Evolutionary conservation across 2,329 filamentous ascomycete species (phyloP).

Genomic region (Paecilomyces sp.): DNA sequence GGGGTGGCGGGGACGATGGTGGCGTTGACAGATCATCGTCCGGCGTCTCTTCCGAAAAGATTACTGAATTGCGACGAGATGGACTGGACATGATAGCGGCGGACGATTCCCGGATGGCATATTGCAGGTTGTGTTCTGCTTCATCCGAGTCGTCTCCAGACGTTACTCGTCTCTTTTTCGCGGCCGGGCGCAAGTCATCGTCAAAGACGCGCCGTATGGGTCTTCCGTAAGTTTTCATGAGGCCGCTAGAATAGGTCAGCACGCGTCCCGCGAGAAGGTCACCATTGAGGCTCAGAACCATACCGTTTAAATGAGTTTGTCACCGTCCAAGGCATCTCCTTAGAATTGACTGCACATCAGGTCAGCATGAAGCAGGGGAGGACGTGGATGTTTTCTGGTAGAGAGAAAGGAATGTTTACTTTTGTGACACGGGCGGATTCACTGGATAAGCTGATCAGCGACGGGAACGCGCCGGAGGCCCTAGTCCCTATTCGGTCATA

Average conservation of each 20-base stretch:
- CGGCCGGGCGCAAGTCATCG: constrained; percentile 34
- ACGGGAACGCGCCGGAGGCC: constrained; percentile 17
- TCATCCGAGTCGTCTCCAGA: constrained; percentile 30
- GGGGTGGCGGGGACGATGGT: constrained; percentile 46
- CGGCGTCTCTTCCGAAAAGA: constrained; percentile 35
- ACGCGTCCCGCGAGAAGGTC: neutral
- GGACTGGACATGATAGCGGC: constrained; percentile 39
- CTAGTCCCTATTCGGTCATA: constrained; percentile 23
- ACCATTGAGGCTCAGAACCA: constrained; percentile 5
- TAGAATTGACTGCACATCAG: constrained; percentile 4
- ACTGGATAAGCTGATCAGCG: constrained; percentile 8
- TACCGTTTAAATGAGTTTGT: constrained; percentile 46
- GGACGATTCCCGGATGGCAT: constrained; percentile 42
- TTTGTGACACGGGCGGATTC: constrained; percentile 4
- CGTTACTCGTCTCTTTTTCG: constrained; percentile 40
- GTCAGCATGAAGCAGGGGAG: constrained; percentile 1
- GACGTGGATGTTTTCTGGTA: neutral
- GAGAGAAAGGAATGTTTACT: constrained; percentile 4
- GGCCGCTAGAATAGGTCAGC: constrained; percentile 28
- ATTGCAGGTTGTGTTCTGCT: constrained; percentile 38
- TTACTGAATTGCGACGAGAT: constrained; percentile 39
- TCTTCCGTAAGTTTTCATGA: constrained; percentile 44
- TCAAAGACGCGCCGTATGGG: constrained; percentile 41
- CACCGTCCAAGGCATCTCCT: constrained; percentile 43
- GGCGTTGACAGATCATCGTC: constrained; percentile 43